Base-by-base conservation (phyloP, 768 basidiomycete genomes). In the Pisolithus marmoratus region DNA sequence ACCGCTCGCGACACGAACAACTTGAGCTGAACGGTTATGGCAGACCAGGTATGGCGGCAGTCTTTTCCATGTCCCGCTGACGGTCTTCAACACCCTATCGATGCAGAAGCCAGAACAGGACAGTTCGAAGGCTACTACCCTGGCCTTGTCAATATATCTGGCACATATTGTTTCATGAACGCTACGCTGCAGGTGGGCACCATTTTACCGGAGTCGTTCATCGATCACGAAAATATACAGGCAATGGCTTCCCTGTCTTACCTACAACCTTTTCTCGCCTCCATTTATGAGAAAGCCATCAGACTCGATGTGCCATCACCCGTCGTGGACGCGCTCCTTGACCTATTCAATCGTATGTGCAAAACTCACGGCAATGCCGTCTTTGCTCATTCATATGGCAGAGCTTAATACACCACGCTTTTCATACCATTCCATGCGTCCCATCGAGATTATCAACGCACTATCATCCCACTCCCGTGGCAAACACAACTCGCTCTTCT, bases 121-220 rank as follows among this genome's bases (percentile, higher is more conserved):
- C 40, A 38, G 15, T 43, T 40, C 29, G 63, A 76, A 15, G 74
- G 77, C 20, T 78, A 83, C 60, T 96, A 90, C 67, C 88, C 94
- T 2, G 94, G 94, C 0, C 84, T 97, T 46, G 88, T 96, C 63
- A 97, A 97, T 62, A 86, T 94, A 36, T 94, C 93, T 8, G 94
- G 94, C 11, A 95, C 93, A 48, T 90, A 95, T 58, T 97, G 95
- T 64, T 98, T 96, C 74, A 90, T 97, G 84, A 95, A 98, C 66
- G 94, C 95, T 12, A 93, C 93, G 3, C 73, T 97, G 9, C 95
- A 97, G 80, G 90, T 81, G 60, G 64, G 65, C 62, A 58, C 47
- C 27, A 15, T 26, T 45, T 48, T 45, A 46, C 26, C 24, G 41
- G 17, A 52, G 49, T 47, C 40, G 29, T 31, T 44, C 43, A 47